Evolutionary conservation across 2,329 filamentous ascomycete species (phyloP).

Genomic region (Chaetoscypha palmicola): DNA sequence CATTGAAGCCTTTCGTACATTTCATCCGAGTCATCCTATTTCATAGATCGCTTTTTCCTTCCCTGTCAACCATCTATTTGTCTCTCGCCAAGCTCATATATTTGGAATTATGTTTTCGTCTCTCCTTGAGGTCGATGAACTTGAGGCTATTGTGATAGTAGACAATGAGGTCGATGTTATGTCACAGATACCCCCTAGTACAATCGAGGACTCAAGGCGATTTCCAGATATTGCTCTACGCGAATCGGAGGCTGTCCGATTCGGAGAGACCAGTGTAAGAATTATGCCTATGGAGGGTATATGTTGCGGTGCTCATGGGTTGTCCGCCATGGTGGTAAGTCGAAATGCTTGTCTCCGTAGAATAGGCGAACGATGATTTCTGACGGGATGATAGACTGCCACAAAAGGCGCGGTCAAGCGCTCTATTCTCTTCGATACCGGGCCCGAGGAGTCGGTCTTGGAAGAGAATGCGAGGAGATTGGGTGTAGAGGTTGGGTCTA

Average conservation of each 20-base stretch:
- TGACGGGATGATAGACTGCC: conserved; percentile 43
- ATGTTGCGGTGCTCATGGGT: conserved; percentile 47
- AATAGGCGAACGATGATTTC: too few species aligned
- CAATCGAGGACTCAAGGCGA: conserved; percentile 36
- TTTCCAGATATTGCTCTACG: conserved; percentile 37
- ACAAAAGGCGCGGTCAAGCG: conserved; percentile 38
- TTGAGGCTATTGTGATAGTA: conserved; percentile 44
- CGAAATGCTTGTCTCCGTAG: too few species aligned
- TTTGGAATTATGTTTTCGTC: not conserved
- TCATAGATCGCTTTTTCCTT: not conserved
- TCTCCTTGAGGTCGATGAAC: conserved; percentile 43
- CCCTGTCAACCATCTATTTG: not conserved
- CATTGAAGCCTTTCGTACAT: too few species aligned
- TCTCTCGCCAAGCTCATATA: not conserved
- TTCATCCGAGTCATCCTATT: too few species aligned
- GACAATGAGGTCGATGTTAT: conserved; percentile 50
- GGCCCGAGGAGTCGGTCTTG: conserved; percentile 45
- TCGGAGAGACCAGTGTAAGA: conserved; percentile 36
- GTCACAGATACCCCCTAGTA: conserved; percentile 39
- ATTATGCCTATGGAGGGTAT: conserved; percentile 44
- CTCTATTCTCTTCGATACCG: conserved; percentile 46
- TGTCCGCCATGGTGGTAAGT: conserved; percentile 45
- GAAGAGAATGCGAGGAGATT: conserved; percentile 42
- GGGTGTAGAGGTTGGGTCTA: conserved; percentile 34
- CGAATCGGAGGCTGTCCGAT: conserved; percentile 30